A percentile compares a stretch with the other conserved stretches of the same genome.
These are phyloP conservation scores for Solanum etuberosum DNA, from an alignment of 257 asterid species.

Conservation along the genomic window DNA sequence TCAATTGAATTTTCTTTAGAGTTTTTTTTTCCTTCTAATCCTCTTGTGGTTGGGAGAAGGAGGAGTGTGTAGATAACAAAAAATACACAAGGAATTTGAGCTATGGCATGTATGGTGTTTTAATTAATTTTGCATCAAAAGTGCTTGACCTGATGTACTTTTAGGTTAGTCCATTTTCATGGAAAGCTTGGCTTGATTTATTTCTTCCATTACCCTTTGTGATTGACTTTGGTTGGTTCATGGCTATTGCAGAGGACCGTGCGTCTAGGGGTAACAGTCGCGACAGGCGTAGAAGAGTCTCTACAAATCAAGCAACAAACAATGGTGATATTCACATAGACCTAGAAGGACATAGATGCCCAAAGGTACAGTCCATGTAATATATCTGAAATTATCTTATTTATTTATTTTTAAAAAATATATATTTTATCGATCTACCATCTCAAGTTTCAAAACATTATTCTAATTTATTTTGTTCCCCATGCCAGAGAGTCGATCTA, in stretches of 20 bases:
- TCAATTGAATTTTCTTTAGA: background rate
- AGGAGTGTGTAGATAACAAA: background rate
- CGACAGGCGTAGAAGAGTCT: conserved; percentile 41
- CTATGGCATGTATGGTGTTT: background rate
- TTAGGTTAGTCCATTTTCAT: background rate
- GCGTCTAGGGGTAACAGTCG: conserved; percentile 16
- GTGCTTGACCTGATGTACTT: background rate
- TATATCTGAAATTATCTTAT: background rate
- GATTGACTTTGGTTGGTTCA: background rate
- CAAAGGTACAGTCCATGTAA: conserved; percentile 20
- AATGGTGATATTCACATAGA: conserved; percentile 39
- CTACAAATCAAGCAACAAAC: conserved; percentile 33
- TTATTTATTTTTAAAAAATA: background rate
- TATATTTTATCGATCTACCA: background rate
- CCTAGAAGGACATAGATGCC: conserved; percentile 45
- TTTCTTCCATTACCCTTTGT: background rate
- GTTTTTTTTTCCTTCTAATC: background rate
- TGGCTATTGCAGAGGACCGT: conserved; percentile 36
- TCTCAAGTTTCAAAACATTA: background rate
- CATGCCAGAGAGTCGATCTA: conserved; percentile 21
- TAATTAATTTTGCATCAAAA: background rate
- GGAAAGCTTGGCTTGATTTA: background rate
- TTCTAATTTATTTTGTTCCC: background rate
- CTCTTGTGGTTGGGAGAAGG: background rate
- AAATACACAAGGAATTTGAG: background rate